phyloP scores from a whole-genome alignment of 1,284 basidiomycete species.

The Caloboletus inedulis region DNA sequence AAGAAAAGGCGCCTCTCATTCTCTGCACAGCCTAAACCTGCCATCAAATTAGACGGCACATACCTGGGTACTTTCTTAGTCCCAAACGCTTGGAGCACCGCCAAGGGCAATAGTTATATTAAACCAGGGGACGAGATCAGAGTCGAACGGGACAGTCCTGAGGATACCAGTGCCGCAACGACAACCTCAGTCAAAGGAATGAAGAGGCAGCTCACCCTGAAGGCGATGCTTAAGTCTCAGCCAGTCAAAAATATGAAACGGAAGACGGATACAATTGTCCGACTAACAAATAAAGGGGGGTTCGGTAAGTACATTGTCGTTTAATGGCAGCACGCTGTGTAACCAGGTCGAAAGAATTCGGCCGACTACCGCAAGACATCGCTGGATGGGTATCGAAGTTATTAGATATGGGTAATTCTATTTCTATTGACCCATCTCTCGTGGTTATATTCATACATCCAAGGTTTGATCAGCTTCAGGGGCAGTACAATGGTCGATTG shows the following conservation, averaged over 20 bases:
- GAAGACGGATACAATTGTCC: conserved; percentile 64
- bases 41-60: conserved; percentile 4
- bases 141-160: conserved; percentile 53
- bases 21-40: conserved; percentile 11
- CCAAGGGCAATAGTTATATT: conserved; percentile 68
- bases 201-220: conserved; percentile 65
- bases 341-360: conserved; percentile 55
- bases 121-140: conserved; percentile 59
- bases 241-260: conserved; percentile 44
- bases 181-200: conserved; percentile 41
- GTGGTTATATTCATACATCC: not conserved
- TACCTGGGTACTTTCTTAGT: conserved; percentile 71
- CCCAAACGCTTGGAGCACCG: conserved; percentile 78
- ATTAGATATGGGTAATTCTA: conserved; percentile 59
- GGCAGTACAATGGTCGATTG: conserved; percentile 69
- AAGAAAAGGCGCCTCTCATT: conserved; percentile 55
- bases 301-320: conserved; percentile 46
- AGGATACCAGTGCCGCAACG: conserved; percentile 29
- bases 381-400: conserved; percentile 70
- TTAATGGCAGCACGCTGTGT: not conserved
- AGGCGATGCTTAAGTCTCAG: conserved; percentile 61
- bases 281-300: conserved; percentile 60
- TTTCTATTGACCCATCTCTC: not conserved
- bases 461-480: conserved; percentile 61
- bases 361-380: conserved; percentile 63